phyloP scores from a whole-genome alignment of 352 stramenopile species.

The Aphanomyces invadans region DNA sequence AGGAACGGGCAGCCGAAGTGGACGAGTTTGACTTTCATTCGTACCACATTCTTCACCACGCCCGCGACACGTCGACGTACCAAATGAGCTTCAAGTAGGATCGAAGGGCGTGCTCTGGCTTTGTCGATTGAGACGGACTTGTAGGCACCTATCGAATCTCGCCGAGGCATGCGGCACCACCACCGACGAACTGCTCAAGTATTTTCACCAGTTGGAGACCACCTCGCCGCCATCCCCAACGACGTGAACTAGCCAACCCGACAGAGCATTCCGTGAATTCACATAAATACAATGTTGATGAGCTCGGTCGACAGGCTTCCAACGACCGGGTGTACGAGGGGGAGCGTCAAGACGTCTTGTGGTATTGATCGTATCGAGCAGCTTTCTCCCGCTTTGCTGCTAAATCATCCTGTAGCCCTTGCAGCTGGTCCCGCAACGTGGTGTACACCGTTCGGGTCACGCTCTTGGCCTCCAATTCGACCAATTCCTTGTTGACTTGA shows the following conservation, averaged over 20 bases:
- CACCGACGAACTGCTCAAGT: neutral
- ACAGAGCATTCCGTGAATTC: too few relatives aligned
- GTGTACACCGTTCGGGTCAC: constrained; percentile 46
- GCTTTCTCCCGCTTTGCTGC: constrained; percentile 36
- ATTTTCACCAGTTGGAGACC: neutral
- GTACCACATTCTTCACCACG: neutral
- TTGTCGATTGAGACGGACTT: neutral
- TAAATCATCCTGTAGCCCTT: constrained; percentile 46
- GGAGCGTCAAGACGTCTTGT: neutral
- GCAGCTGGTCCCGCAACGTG: constrained; percentile 39
- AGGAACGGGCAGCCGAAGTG: neutral
- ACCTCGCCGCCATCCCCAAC: neutral
- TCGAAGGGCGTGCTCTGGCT: neutral
- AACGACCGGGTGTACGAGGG: too few relatives aligned
- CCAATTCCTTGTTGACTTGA: constrained; percentile 51
- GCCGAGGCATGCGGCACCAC: neutral
- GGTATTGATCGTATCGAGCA: constrained; percentile 34
- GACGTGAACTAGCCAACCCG: neutral
- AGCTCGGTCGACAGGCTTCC: too few relatives aligned
- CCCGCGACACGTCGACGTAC: neutral
- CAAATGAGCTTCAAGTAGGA: constrained; percentile 14
- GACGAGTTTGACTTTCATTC: constrained; percentile 22
- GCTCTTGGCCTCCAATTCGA: constrained; percentile 49
- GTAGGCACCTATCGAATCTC: constrained; percentile 18
- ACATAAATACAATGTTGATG: neutral